A percentile compares a stretch with the other conserved stretches of the same genome.
Conservation (phyloP, 352 stramenopile genomes). For the Phytopythium aichiense region DNA sequence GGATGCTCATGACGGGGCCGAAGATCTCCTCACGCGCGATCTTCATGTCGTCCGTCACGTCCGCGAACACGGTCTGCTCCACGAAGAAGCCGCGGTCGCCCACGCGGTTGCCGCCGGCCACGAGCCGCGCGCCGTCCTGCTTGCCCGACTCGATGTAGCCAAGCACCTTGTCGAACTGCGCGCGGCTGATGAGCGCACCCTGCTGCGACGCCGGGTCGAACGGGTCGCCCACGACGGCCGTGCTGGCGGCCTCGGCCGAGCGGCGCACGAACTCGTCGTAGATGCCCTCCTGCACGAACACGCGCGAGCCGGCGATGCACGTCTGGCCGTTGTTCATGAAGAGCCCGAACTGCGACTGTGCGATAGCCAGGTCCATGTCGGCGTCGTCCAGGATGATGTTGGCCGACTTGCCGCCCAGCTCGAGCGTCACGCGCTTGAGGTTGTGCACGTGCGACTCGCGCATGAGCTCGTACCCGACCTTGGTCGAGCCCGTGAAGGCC, state of each 20-base stretch:
- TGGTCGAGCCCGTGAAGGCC: constrained; percentile 64
- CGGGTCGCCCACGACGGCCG: constrained; percentile 47
- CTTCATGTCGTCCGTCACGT: constrained; percentile 69
- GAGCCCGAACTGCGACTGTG: constrained; percentile 43
- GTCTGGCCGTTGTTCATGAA: constrained; percentile 87
- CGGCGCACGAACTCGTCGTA: constrained; percentile 73
- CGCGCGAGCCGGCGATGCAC: constrained; percentile 67
- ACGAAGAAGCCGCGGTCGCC: constrained; percentile 83
- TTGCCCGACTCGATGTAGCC: constrained; percentile 65
- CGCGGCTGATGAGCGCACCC: constrained; percentile 52
- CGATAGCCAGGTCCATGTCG: constrained; percentile 55
- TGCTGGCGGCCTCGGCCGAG: constrained; percentile 39
- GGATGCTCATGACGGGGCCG: constrained; percentile 81
- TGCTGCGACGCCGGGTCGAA: constrained; percentile 32
- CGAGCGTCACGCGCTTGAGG: constrained; percentile 73
- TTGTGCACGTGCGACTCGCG: constrained; percentile 40
- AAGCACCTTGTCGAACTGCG: constrained; percentile 81
- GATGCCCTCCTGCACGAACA: constrained; percentile 86
- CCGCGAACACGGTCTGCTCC: constrained; percentile 88
- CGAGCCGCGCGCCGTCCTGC: constrained; percentile 71
- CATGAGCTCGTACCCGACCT: constrained; percentile 60
- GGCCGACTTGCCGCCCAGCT: constrained; percentile 74
- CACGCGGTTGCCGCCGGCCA: constrained; percentile 70
- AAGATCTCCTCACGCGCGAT: constrained; percentile 91
- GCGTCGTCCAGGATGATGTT: constrained; percentile 64